A percentile compares a stretch with the other conserved stretches of the same genome.
phyloP scores from a whole-genome alignment of 2,329 filamentous ascomycete genomes.

The Aspergillus terreus region DNA sequence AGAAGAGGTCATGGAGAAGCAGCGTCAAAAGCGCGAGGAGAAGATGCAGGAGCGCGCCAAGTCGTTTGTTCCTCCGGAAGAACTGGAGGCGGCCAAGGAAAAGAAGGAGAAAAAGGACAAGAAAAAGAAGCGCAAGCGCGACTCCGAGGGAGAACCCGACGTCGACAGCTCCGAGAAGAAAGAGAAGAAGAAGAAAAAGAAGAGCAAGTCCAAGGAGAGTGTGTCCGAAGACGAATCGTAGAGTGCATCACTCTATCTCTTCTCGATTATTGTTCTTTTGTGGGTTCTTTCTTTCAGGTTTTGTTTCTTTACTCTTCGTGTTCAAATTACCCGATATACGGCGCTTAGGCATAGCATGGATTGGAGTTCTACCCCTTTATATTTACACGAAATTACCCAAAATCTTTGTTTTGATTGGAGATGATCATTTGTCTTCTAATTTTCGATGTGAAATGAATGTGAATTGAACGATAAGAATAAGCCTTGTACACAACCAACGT shows the following conservation, averaged over 20 bases:
- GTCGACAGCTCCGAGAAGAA: slow-evolving; percentile 49
- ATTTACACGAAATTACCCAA: not conserved
- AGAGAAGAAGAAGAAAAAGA: slow-evolving; percentile 56
- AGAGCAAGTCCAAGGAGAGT: slow-evolving; percentile 34
- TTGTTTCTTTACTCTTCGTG: slow-evolving; percentile 2
- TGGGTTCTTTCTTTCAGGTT: slow-evolving; percentile 13
- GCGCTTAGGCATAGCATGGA: slow-evolving; percentile 38
- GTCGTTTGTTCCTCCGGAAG: slow-evolving; percentile 83
- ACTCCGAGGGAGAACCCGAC: slow-evolving; percentile 32
- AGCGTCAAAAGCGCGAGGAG: slow-evolving; percentile 82
- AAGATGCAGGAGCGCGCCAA: slow-evolving; percentile 80
- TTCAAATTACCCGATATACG: slow-evolving; percentile 13
- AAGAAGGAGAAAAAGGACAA: slow-evolving; percentile 44
- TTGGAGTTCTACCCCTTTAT: slow-evolving; percentile 28
- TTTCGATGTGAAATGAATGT: not conserved
- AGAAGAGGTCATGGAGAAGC: slow-evolving; percentile 77
- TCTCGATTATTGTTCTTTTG: slow-evolving; percentile 1
- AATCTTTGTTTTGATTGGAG: not conserved
- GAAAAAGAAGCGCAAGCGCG: slow-evolving; percentile 41
- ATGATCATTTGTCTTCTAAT: not conserved
- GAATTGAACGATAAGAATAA: not conserved
- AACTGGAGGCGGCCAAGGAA: slow-evolving; percentile 55
- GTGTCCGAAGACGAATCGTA: slow-evolving; percentile 25
- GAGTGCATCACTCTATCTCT: not conserved
- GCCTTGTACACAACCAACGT: no score